These are phyloP conservation scores for Microsporum canis DNA, from an alignment of 2,329 filamentous ascomycete species.

Conservation along the genomic window DNA sequence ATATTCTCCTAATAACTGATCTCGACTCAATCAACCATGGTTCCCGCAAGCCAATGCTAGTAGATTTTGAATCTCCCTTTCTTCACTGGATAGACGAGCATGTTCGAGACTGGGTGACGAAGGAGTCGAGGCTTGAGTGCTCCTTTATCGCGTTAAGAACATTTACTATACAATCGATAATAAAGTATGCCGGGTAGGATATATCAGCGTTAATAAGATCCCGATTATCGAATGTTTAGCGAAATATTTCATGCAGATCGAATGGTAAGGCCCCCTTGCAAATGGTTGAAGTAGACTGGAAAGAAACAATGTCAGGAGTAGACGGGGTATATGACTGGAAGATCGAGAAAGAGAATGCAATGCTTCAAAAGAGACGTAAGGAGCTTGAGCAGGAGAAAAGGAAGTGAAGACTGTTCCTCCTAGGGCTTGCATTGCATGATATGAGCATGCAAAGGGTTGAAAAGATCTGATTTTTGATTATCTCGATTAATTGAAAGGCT, in stretches of 20 bases:
- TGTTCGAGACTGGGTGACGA: neutral
- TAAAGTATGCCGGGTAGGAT: neutral
- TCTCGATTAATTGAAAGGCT: neutral
- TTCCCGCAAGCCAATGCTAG: conserved; percentile 10
- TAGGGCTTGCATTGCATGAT: neutral
- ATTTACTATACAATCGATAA: conserved; percentile 4
- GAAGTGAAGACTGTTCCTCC: neutral
- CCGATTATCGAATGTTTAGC: conserved; percentile 4
- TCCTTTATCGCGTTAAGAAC: neutral
- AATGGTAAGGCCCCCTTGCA: neutral
- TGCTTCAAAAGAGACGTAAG: neutral
- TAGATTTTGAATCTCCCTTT: conserved; percentile 7
- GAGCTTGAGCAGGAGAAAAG: neutral
- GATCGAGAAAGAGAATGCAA: neutral
- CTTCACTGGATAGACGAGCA: conserved; percentile 4
- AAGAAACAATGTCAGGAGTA: neutral
- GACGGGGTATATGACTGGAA: neutral
- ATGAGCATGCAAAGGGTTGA: neutral
- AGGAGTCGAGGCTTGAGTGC: neutral
- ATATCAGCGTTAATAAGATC: neutral
- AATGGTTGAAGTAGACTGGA: neutral
- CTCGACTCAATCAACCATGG: conserved; percentile 8
- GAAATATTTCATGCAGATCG: neutral
- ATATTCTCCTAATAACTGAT: conserved; percentile 6
- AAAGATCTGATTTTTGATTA: neutral